Percentiles rank a stretch among this genome's conserved stretches.
Conservation (phyloP, 805 yeast species). For the Candida hispaniensis region DNA sequence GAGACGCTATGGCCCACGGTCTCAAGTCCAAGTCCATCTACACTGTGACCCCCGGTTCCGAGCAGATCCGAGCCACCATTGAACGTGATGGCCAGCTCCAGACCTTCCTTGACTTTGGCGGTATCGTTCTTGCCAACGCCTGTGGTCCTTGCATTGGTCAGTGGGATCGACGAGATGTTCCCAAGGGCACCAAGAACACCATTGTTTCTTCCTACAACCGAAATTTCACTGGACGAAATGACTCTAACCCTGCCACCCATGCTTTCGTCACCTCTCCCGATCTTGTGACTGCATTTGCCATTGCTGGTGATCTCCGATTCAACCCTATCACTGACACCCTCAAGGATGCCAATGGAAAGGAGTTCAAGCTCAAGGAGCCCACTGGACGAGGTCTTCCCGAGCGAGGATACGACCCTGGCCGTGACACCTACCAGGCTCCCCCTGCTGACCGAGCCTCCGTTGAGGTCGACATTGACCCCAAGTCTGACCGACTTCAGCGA, state of each 20-base stretch:
- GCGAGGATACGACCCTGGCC: conserved; percentile 86
- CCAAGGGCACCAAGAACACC: conserved; percentile 92
- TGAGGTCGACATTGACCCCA: conserved; percentile 68
- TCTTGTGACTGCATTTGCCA: conserved; percentile 88
- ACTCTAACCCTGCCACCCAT: conserved; percentile 95
- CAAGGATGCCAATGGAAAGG: conserved; percentile 79
- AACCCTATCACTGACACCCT: conserved; percentile 90
- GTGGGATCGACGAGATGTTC: conserved; percentile 92
- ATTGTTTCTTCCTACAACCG: conserved; percentile 96
- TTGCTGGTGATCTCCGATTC: conserved; percentile 92
- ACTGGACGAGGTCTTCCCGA: conserved; percentile 82
- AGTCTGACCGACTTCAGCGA: conserved; percentile 90
- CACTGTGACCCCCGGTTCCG: conserved; percentile 96
- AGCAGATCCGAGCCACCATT: conserved; percentile 96
- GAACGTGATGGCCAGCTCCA: conserved; percentile 90
- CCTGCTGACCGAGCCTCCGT: conserved; percentile 76
- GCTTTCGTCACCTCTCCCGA: conserved; percentile 97
- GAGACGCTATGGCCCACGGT: conserved; percentile 85
- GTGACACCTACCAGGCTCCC: conserved; percentile 93
- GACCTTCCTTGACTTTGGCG: conserved; percentile 85
- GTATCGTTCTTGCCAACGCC: conserved; percentile 90
- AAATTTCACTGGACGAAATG: conserved; percentile 96
- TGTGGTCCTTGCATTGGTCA: conserved; percentile 99
- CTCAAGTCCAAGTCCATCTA: conserved; percentile 83
- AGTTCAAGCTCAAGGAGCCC: conserved; percentile 82